Percentiles rank a stretch among this genome's conserved stretches.
Conservation (phyloP, 2,329 filamentous ascomycete species). For the Penicillium sp. region DNA sequence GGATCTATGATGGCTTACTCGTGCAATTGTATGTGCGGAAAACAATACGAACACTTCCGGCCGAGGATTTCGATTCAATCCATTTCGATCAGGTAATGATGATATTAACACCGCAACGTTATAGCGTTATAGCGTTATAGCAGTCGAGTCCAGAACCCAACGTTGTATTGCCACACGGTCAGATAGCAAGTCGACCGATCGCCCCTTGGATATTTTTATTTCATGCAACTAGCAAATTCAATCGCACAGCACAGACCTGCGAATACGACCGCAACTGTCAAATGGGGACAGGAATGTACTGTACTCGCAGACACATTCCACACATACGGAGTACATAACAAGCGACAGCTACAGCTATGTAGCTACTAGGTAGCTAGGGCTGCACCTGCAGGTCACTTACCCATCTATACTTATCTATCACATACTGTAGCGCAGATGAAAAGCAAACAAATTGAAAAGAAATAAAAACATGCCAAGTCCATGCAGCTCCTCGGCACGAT, state of each 20-base stretch:
- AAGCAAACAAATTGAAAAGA: background rate
- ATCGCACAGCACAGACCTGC: constrained; percentile 2
- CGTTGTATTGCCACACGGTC: background rate
- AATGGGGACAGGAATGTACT: background rate
- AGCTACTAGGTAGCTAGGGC: background rate
- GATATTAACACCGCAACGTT: no score
- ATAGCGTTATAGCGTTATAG: background rate
- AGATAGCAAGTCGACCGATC: background rate
- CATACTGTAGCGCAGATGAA: background rate
- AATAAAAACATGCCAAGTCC: background rate
- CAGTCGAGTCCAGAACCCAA: background rate
- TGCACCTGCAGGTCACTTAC: background rate
- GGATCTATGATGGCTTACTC: background rate
- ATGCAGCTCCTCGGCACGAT: background rate
- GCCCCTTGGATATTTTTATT: background rate
- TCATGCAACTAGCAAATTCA: constrained; percentile 5
- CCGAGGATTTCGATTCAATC: no score
- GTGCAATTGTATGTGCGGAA: no score
- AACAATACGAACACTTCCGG: no score
- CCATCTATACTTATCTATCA: background rate
- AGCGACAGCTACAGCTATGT: background rate
- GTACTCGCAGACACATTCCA: background rate
- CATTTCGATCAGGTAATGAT: no score
- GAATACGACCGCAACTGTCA: background rate
- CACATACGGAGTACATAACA: no score